These are phyloP conservation scores for Scheffersomyces stipitis DNA, from an alignment of 805 yeast genomes.

Conservation along the genomic window DNA sequence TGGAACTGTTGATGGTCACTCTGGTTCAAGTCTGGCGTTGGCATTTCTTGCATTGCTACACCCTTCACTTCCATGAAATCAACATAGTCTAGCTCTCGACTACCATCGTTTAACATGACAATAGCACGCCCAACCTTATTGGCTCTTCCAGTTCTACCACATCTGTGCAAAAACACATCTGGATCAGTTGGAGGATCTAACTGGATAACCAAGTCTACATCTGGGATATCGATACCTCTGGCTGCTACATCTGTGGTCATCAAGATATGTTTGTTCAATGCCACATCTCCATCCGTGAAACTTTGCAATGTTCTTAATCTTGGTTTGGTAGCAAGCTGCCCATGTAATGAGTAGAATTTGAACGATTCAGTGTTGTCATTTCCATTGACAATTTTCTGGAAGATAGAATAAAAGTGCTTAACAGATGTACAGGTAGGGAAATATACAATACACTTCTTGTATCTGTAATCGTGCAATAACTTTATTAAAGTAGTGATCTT, in stretches of 20 bases:
- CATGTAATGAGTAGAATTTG: slow-evolving; percentile 76
- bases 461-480: slow-evolving; percentile 52
- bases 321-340: slow-evolving; percentile 80
- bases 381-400: slow-evolving; percentile 40
- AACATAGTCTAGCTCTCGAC: slow-evolving; percentile 78
- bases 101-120: slow-evolving; percentile 65
- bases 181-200: slow-evolving; percentile 94
- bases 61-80: slow-evolving; percentile 74
- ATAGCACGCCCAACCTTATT: slow-evolving; percentile 79
- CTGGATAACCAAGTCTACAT: slow-evolving; percentile 92
- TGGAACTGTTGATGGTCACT: slow-evolving; percentile 28
- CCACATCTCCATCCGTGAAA: slow-evolving; percentile 51
- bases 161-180: slow-evolving; percentile 86
- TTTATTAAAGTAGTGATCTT: slow-evolving; percentile 63
- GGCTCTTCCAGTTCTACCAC: slow-evolving; percentile 95
- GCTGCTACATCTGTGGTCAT: slow-evolving; percentile 99
- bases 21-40: slow-evolving; percentile 15
- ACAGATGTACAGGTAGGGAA: slow-evolving; percentile 90
- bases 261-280: slow-evolving; percentile 53
- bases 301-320: slow-evolving; percentile 68
- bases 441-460: slow-evolving; percentile 83
- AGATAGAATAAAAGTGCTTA: slow-evolving; percentile 65
- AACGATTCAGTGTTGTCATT: slow-evolving; percentile 25
- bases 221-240: slow-evolving; percentile 92
- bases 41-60: slow-evolving; percentile 49